phyloP scores from a whole-genome alignment of 2,329 filamentous ascomycete genomes.

The Cladorrhinum sp. region DNA sequence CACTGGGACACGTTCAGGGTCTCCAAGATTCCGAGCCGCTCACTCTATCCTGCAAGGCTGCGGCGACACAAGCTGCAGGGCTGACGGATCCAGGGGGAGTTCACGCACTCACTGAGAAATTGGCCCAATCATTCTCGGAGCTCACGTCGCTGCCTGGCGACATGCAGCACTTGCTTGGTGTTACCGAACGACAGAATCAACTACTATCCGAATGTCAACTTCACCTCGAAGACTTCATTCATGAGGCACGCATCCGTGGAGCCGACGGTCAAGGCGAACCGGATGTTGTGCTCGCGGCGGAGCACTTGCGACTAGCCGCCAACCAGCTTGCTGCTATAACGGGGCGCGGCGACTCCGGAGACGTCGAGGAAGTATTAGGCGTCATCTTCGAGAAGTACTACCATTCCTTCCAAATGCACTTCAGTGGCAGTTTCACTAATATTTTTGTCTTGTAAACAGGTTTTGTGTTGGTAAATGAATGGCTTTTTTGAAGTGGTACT shows the following conservation, averaged over 20 bases:
- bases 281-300: slow-evolving; percentile 87
- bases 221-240: slow-evolving; percentile 71
- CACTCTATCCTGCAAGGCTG: slow-evolving; percentile 70
- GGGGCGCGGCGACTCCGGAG: slow-evolving; percentile 76
- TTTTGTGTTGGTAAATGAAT: slow-evolving; percentile 47
- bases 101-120: slow-evolving; percentile 61
- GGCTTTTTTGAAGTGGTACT: neutral
- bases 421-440: slow-evolving; percentile 9
- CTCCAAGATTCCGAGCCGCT: slow-evolving; percentile 44
- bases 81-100: slow-evolving; percentile 60
- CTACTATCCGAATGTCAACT: slow-evolving; percentile 70
- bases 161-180: slow-evolving; percentile 80
- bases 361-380: slow-evolving; percentile 92
- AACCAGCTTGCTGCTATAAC: slow-evolving; percentile 82
- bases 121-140: slow-evolving; percentile 64
- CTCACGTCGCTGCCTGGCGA: slow-evolving; percentile 71
- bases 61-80: slow-evolving; percentile 33
- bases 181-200: slow-evolving; percentile 83
- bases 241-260: slow-evolving; percentile 44
- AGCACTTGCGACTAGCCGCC: slow-evolving; percentile 79
- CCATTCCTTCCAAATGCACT: slow-evolving; percentile 35
- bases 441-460: slow-evolving; percentile 27
- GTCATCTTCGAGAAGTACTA: slow-evolving; percentile 93
- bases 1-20: slow-evolving; percentile 36
- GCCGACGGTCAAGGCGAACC: slow-evolving; percentile 53